Evolutionary conservation across 306 rosid species (phyloP).

Genomic region (Cicer pinnatifidum): DNA sequence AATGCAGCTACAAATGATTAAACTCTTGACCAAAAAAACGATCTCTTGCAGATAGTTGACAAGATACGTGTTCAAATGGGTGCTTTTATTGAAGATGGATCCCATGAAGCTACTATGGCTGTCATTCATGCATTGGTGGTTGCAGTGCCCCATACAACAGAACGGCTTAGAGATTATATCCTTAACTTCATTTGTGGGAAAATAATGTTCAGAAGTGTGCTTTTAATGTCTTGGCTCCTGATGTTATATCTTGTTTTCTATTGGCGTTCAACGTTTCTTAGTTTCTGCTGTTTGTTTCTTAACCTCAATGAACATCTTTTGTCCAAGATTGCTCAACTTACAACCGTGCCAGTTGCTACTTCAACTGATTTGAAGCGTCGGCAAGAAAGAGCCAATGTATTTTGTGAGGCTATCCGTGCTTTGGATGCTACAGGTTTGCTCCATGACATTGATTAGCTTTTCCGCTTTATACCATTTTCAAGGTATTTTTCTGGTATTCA

Average conservation of each 20-base stretch:
- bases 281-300: slow-evolving; percentile 51
- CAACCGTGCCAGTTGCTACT: slow-evolving; percentile 53
- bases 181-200: slow-evolving; percentile 46
- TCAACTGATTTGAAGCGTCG: slow-evolving; percentile 64
- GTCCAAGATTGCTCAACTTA: slow-evolving; percentile 86
- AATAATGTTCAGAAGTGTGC: slow-evolving; percentile 19
- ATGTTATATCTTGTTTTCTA: slow-evolving; percentile 37
- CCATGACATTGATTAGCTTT: slow-evolving; percentile 7
- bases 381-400: slow-evolving; percentile 77
- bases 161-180: slow-evolving; percentile 92
- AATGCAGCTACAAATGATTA: slow-evolving; percentile 32
- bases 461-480: slow-evolving; percentile 12
- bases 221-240: neutral
- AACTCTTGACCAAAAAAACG: slow-evolving; percentile 33
- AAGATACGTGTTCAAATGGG: slow-evolving; percentile 98
- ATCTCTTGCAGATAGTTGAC: slow-evolving; percentile 73
- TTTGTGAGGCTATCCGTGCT: slow-evolving; percentile 95
- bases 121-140: slow-evolving; percentile 85
- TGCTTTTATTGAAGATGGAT: slow-evolving; percentile 98
- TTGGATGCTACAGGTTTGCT: slow-evolving; percentile 87
- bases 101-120: slow-evolving; percentile 88
- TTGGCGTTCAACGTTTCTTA: slow-evolving; percentile 31
- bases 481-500: slow-evolving; percentile 12
- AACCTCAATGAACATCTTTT: slow-evolving; percentile 82
- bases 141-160: slow-evolving; percentile 90